Percentiles rank a stretch among this genome's conserved stretches.
Evolutionary conservation across 441 rosid genomes (phyloP).

Genomic region (Hura crepitans): DNA sequence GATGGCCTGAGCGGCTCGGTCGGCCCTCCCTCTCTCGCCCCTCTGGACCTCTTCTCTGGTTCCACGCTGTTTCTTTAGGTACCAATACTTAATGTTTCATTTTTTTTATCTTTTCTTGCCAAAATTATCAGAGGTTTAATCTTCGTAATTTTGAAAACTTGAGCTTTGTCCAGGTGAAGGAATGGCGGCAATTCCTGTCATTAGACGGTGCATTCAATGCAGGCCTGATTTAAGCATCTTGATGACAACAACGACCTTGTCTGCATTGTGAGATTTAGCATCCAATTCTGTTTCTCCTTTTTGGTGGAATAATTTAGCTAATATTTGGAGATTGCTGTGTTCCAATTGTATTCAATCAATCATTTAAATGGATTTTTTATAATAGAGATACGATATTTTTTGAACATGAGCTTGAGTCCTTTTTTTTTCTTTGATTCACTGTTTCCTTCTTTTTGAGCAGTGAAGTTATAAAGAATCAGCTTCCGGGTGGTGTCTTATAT

Average conservation of each 20-base stretch:
- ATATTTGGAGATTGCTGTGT: neutral
- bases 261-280: slow-evolving; percentile 60
- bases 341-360: neutral
- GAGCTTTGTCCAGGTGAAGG: slow-evolving; percentile 60
- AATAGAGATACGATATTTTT: neutral
- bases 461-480: slow-evolving; percentile 63
- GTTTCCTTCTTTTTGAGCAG: slow-evolving; percentile 34
- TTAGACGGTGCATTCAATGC: slow-evolving; percentile 44
- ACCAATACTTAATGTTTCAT: neutral
- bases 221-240: slow-evolving; percentile 63
- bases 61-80: slow-evolving; percentile 95
- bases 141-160: neutral
- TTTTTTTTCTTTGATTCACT: neutral
- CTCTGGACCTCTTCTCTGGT: slow-evolving; percentile 74
- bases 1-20: slow-evolving; percentile 86
- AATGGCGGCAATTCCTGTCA: slow-evolving; percentile 86
- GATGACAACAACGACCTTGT: slow-evolving; percentile 70
- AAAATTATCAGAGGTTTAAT: neutral
- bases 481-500: slow-evolving; percentile 61
- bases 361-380: neutral
- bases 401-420: neutral
- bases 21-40: slow-evolving; percentile 62
- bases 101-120: neutral
- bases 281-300: neutral
- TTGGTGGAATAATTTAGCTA: neutral